Conservation (phyloP, 192 early-diverging fungal species). For the Rhizoclosmatium sp. region DNA sequence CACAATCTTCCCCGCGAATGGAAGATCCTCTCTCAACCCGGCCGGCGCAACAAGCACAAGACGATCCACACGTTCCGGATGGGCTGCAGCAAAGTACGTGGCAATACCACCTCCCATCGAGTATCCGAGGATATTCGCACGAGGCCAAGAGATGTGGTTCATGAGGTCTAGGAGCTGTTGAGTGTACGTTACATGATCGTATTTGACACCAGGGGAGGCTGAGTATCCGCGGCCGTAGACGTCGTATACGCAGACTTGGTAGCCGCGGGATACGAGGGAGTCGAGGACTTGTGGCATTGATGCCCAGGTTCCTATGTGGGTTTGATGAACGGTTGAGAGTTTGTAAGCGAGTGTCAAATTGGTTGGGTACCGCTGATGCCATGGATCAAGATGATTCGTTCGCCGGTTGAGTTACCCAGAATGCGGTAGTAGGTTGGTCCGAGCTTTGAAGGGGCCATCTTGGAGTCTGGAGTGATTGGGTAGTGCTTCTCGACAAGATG, state of each 20-base stretch:
- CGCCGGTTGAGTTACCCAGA: neutral
- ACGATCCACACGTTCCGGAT: slow-evolving; percentile 6
- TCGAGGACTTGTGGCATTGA: slow-evolving; percentile 30
- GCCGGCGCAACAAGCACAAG: slow-evolving; percentile 27
- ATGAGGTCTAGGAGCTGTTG: slow-evolving; percentile 20
- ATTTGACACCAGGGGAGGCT: slow-evolving; percentile 14
- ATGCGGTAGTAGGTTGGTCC: slow-evolving; percentile 6
- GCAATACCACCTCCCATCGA: slow-evolving; percentile 27
- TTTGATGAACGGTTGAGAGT: neutral
- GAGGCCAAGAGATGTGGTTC: slow-evolving; percentile 13
- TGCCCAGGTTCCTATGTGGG: slow-evolving; percentile 26
- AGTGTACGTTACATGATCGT: neutral
- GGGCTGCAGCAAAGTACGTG: slow-evolving; percentile 9
- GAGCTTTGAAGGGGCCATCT: neutral
- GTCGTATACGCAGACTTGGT: slow-evolving; percentile 13
- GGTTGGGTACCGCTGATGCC: slow-evolving; percentile 5
- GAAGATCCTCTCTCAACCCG: slow-evolving; percentile 7
- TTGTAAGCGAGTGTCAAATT: neutral
- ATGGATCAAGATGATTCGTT: neutral
- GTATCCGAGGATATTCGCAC: slow-evolving; percentile 14
- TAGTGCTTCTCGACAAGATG: neutral
- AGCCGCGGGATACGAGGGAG: neutral
- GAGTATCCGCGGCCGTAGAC: slow-evolving; percentile 22
- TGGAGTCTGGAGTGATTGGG: neutral
- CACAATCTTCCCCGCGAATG: neutral